These are phyloP conservation scores for Thraustochytrium striatum DNA, from an alignment of 352 stramenopile species.

Conservation along the genomic window DNA sequence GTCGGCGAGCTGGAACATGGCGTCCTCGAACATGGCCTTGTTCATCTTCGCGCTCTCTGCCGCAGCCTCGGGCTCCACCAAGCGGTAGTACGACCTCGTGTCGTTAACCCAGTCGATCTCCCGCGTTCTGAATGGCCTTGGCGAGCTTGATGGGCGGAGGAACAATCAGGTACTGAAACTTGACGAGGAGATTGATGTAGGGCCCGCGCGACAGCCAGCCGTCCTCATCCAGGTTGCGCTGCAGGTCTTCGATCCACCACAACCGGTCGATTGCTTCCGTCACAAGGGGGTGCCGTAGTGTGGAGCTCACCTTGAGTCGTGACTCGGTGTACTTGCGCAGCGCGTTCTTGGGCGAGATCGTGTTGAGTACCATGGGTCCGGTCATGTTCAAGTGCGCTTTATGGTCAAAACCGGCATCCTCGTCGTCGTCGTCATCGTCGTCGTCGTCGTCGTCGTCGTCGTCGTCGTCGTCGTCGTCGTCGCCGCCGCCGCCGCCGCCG, in stretches of 20 bases:
- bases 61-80: no score
- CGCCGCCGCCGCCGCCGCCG: neutral
- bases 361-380: neutral
- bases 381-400: neutral
- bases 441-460: neutral
- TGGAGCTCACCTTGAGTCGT: neutral
- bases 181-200: conserved; percentile 34
- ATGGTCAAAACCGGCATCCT: neutral
- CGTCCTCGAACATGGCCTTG: conserved; percentile 24
- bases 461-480: neutral
- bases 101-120: conserved; percentile 41
- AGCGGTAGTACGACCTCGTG: neutral
- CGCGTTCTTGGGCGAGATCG: neutral
- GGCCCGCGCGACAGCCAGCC: neutral
- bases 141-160: conserved; percentile 8
- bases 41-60: conserved; percentile 25
- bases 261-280: conserved; percentile 2
- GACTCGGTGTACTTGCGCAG: neutral
- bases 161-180: conserved; percentile 47
- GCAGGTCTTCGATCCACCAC: conserved; percentile 38
- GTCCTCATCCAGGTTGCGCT: conserved; percentile 5
- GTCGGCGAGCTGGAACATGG: conserved; percentile 42
- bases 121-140: conserved; percentile 35
- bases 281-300: conserved; percentile 16
- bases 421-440: neutral